Conservation (phyloP, 805 yeast species). For the Candida dajiaensis region DNA sequence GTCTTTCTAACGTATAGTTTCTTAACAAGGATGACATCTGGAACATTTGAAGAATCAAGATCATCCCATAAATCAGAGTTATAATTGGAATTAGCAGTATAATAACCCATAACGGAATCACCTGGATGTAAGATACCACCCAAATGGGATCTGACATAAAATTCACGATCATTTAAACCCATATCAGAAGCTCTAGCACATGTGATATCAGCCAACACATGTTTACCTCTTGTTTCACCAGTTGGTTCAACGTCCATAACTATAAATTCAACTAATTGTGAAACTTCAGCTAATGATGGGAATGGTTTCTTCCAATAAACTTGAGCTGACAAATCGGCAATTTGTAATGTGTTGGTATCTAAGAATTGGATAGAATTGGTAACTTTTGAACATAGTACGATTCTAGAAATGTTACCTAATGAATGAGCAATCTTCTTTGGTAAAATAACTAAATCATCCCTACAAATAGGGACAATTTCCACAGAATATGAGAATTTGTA, state of each 20-base stretch:
- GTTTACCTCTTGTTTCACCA: conserved; percentile 69
- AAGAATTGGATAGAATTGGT: conserved; percentile 80
- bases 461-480: conserved; percentile 93
- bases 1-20: conserved; percentile 79
- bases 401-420: conserved; percentile 74
- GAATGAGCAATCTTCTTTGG: conserved; percentile 83
- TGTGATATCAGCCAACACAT: conserved; percentile 83
- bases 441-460: conserved; percentile 89
- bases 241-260: conserved; percentile 93
- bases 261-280: conserved; percentile 78
- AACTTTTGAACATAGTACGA: conserved; percentile 80
- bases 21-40: conserved; percentile 87
- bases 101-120: conserved; percentile 91
- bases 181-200: conserved; percentile 86
- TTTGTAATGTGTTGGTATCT: conserved; percentile 77
- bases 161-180: conserved; percentile 80
- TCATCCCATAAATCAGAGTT: conserved; percentile 84
- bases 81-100: conserved; percentile 76
- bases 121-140: conserved; percentile 97
- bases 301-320: conserved; percentile 84
- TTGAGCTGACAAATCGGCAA: conserved; percentile 63
- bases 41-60: conserved; percentile 51
- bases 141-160: conserved; percentile 81
- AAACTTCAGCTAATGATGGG: conserved; percentile 64
- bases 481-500: conserved; percentile 91